Evolutionary conservation across 2,329 filamentous ascomycete species (phyloP), one percentile per base, ranked within the genome.

Genomic region (Colletotrichum nymphaeae): DNA sequence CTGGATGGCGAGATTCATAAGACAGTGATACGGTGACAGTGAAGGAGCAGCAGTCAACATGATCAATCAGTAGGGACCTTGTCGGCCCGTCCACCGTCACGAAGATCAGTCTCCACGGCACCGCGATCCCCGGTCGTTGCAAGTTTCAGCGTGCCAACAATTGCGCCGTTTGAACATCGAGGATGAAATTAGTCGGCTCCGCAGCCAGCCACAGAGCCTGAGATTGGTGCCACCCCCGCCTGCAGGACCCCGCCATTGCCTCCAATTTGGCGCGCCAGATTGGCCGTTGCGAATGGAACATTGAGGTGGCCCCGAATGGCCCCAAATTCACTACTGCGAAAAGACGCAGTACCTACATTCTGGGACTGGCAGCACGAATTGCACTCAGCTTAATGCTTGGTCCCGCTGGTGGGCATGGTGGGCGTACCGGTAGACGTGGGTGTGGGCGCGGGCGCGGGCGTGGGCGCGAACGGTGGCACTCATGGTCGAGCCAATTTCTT

Each of bases 141-240:
- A 65, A 30, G 70, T 73, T 73, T 73, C 52, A 65, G 37, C 35
- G 46, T 57, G 46, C 26, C 62, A 63, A 30, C 70, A 70, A 69
- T 49, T 58, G 55, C 55, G 49, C 70, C 70, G 67, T 57, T 70
- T 69, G 69, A 69, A 49, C 55, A 55, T 62, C 56, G 55, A 70
- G 57, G 63, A 63, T 67, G 69, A 72, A 73, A 73, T 73, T 73
- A 70, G 60, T 73, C 46, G 37, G 67, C 70, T 73, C 70, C 67
- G 70, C 67, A 73, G 70, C 70, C 70, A 70, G 70, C 67, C 70
- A 70, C 67, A 70, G 42, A 46, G 67, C 60, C 62, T 59, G 49
- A 66, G 46, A 73, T 73, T 73, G 60, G 71, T 73, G 71, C 71
- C 71, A 73, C 71, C 71, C 71, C 71, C 71, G 71, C 71, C 71